Base-by-base conservation (phyloP, 2,329 filamentous ascomycete species). In the Monosporascus sp. region DNA sequence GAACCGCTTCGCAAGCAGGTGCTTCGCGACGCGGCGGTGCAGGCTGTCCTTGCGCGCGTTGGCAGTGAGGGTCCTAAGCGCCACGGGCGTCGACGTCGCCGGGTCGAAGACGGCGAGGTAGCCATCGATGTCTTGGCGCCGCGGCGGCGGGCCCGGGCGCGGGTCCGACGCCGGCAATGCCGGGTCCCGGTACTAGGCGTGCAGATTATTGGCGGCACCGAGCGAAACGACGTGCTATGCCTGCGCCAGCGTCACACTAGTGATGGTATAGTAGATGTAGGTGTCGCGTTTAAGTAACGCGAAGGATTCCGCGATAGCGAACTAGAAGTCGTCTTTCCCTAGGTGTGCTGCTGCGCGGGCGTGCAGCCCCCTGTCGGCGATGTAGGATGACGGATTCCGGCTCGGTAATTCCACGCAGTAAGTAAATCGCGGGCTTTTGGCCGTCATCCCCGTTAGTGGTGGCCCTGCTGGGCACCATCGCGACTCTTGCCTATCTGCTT, bases 81-180 rank as follows among this genome's bases (percentile, higher is more conserved):
- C 80, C 53, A 85, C 83, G 5, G 77, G 62, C 2, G 85, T 86
- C 16, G 76, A 74, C 3, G 83, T 84, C 1, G 76, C 71, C 1
- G 86, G 78, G 34, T 74, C 74, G 74, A 90, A 91, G 63, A 91
- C 76, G 48, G 80, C 73, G 37, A 82, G 79, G 73, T 91, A 91
- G 19, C 86, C 81, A 43, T 79, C 75, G 52, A 87, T 79, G 62
- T 91, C 88, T 51, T 76, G 27, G 27, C 27, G 60, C 45, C 69
- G 70, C 1, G 80, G 73, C 7, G 84, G 84, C 7, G 79, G 72
- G 43, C 26, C 26, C 2, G 71, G 68, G 62, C 70, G 71, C 67
- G 27, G 9, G 8, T 27, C 26, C 26, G 51, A 54, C 6, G n/a
- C 45, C 8, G 45, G 51, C 41, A 54, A 14, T 54, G 49, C 26